These are phyloP conservation scores for Papiliotrema flavescens DNA, from an alignment of 1,284 basidiomycete species.

Conservation along the genomic window DNA sequence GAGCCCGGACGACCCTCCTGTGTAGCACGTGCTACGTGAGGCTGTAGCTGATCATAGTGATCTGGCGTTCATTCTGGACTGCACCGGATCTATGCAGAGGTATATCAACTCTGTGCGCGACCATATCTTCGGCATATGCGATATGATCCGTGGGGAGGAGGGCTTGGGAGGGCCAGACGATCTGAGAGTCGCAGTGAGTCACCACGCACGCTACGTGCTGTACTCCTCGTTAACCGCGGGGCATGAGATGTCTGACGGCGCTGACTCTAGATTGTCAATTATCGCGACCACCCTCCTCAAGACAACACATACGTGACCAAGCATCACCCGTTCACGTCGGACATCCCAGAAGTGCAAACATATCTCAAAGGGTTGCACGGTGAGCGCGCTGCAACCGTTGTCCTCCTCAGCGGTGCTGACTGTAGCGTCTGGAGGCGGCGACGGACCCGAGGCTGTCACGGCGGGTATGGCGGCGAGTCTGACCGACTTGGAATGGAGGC, in stretches of 20 bases:
- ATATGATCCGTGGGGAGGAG: conserved; percentile 91
- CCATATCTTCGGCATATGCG: conserved; percentile 96
- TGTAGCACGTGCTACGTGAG: background rate
- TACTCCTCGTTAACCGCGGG: no score
- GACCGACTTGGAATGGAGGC: conserved; percentile 82
- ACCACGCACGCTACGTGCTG: no score
- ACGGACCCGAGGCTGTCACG: conserved; percentile 97
- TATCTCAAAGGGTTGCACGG: conserved; percentile 60
- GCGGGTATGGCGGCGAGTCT: conserved; percentile 84
- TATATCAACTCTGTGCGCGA: conserved; percentile 71
- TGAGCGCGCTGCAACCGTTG: conserved; percentile 11
- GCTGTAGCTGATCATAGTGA: conserved; percentile 56
- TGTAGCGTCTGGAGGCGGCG: conserved; percentile 88
- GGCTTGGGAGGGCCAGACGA: conserved; percentile 81
- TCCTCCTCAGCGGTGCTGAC: conserved; percentile 1
- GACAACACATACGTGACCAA: conserved; percentile 90
- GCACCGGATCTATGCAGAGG: conserved; percentile 64
- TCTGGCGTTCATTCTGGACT: conserved; percentile 84
- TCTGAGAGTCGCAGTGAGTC: conserved; percentile 72
- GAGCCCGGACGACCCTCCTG: no score
- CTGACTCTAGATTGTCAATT: conserved; percentile 59
- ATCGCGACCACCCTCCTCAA: conserved; percentile 91
- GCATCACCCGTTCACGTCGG: conserved; percentile 90
- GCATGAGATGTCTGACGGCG: background rate
- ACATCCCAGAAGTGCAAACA: conserved; percentile 80